phyloP scores from a whole-genome alignment of 1,284 basidiomycete species.

The Apiotrichum domesticum region DNA sequence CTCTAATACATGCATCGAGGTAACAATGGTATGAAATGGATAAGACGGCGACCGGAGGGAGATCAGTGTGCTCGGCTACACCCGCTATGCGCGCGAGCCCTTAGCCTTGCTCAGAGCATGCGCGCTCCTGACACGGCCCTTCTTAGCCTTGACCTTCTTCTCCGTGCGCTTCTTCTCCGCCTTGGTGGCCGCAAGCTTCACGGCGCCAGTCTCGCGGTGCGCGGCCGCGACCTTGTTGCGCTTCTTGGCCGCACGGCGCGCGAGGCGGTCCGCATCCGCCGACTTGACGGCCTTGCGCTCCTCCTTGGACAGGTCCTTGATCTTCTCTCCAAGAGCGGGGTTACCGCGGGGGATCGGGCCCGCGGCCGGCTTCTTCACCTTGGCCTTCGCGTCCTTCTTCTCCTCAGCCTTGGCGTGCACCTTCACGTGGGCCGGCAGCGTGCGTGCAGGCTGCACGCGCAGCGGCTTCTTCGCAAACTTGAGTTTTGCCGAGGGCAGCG shows the following conservation, averaged over 20 bases:
- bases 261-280: constrained; percentile 67
- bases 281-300: constrained; percentile 76
- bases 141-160: constrained; percentile 41
- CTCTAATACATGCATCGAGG: no score
- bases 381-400: constrained; percentile 2
- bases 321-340: constrained; percentile 66
- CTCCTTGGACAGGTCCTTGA: constrained; percentile 72
- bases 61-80: no score
- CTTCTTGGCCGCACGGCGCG: constrained; percentile 81
- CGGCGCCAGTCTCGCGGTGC: constrained; percentile 56
- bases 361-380: constrained; percentile 2
- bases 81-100: constrained; percentile 36
- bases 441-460: constrained; percentile 78
- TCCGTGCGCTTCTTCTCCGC: constrained; percentile 24
- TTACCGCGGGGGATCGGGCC: constrained; percentile 62
- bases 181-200: constrained; percentile 32
- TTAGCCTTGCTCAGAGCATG: constrained; percentile 45
- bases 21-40: no score
- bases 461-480: constrained; percentile 85
- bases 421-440: constrained; percentile 35
- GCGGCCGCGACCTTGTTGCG: constrained; percentile 49
- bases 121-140: constrained; percentile 39
- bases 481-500: constrained; percentile 64
- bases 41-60: no score
- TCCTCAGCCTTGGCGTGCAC: constrained; percentile 14